Conservation (phyloP, 805 yeast genomes). For the Yamadazyma paraphyllophila region DNA sequence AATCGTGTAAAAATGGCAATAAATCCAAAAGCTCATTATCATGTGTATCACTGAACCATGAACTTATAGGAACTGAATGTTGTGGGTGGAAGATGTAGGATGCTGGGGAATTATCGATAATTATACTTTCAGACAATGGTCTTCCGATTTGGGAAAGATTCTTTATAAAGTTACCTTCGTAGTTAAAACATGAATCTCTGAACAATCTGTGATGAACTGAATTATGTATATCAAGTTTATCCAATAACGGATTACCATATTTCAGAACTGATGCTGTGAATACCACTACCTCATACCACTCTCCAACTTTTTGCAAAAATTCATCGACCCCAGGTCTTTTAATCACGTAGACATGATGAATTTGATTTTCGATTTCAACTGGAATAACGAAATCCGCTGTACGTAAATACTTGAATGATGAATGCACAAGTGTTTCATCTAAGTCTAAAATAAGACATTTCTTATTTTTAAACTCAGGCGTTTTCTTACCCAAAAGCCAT, state of each 20-base stretch:
- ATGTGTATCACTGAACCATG: constrained; percentile 98
- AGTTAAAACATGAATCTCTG: constrained; percentile 90
- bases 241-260: constrained; percentile 93
- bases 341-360: constrained; percentile 92
- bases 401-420: constrained; percentile 86
- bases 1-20: constrained; percentile 84
- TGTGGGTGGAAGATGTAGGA: constrained; percentile 98
- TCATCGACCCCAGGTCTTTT: constrained; percentile 98
- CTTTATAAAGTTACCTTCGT: constrained; percentile 93
- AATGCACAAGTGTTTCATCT: constrained; percentile 95
- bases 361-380: constrained; percentile 90
- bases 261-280: constrained; percentile 95
- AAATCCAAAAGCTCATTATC: constrained; percentile 93
- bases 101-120: constrained; percentile 96
- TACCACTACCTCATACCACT: constrained; percentile 89
- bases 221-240: constrained; percentile 74
- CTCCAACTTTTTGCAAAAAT: constrained; percentile 77
- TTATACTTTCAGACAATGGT: constrained; percentile 79
- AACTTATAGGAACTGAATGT: constrained; percentile 94
- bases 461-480: constrained; percentile 50
- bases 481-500: constrained; percentile 55
- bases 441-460: constrained; percentile 89
- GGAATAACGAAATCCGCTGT: constrained; percentile 97
- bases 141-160: constrained; percentile 93
- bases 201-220: constrained; percentile 87